Evolutionary conservation across 345 rosid species (phyloP), one percentile per base, ranked within the genome.

Genomic region (Diplotaxis tenuifolia): DNA sequence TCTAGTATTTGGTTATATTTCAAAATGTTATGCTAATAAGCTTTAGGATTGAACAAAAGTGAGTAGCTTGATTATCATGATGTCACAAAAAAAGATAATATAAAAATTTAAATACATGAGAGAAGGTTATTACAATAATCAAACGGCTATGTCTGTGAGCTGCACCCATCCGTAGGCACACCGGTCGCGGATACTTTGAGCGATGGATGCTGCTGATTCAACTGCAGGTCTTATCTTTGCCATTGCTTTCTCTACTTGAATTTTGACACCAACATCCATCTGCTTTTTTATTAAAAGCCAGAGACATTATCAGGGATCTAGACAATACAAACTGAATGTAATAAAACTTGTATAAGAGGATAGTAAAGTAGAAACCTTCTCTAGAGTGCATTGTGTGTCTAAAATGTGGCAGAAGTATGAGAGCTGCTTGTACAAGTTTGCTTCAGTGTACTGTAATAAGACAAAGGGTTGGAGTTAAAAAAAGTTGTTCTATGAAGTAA

Each of bases 151-250:
- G 69, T 71, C 76, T 50, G 80, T 65, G 53, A 94, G 73, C 73
- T 75, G 90, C 9, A 95, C 65, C 99, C 98, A 92, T 29, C 97
- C 98, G 68, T 84, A 95, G 14, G 90, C 96, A 78, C 94, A 86
- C 15, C 90, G 87, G 45, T 95, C 91, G 63, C 97, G 78, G 0
- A 78, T 77, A 68, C 79, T 76, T 70, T 81, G 84, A 67, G 86
- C 76, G 0, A 78, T 82, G 16, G 89, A 78, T 28, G 75, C 75
- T 8, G 97, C 97, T 74, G 75, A 59, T 22, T 87, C 86, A 11
- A 86, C 90, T 71, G 65, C 42, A 0, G 89, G 89, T 61, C 86
- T 80, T 57, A 90, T 79, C 66, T 85, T 89, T 9, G 65, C 69
- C 68, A 90, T 49, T 68, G 85, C 91, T 75, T 81, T 90, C 70